Evolutionary conservation across 129 eudicot species (phyloP), one percentile per base, ranked within the genome.

Genomic region (Helianthus tuberosus): DNA sequence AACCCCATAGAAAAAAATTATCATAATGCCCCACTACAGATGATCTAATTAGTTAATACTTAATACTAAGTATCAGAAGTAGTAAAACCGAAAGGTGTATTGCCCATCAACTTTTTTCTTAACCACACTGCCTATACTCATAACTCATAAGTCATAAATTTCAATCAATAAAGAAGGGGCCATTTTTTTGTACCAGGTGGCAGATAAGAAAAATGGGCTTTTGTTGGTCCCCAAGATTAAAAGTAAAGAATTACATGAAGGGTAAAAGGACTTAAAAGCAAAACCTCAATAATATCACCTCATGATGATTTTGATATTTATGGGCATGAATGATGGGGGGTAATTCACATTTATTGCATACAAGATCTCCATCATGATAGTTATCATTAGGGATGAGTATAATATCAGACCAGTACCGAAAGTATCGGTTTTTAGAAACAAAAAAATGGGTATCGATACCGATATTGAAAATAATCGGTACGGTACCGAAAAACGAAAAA

Each of bases 221-320:
- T 4, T 52, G 36, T 35, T 62, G 70, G 78, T 4, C 78, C 77
- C 69, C 17, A 48, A 48, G 49, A 16, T 32, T 47, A 53, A 65
- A 53, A 25, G 58, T 12, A 54, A 39, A 32, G n/a, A 74, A 49
- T 36, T 74, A 63, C 64, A 65, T 64, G 79, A 52, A 38, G 73
- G 79, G 71, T 52, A 20, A 75, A 75, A 64, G 55, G 36, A 13
- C 15, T 38, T 52, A 13, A 75, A 75, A 75, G 73, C 48, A 27
- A 66, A 55, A 53, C 39, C 66, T 65, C 58, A 53, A 75, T 66
- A 12, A 66, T 65, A 75, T 52, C 73, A 8, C 66, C 47, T 75
- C 79, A 75, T 75, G 58, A 54, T 75, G 79, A 64, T 38, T 75
- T 64, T 50, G 72, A 75, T 75, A 66, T 65, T 51, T 64, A 75